These are phyloP conservation scores for Botrytis porri DNA, from an alignment of 2,329 filamentous ascomycete species.

Conservation along the genomic window DNA sequence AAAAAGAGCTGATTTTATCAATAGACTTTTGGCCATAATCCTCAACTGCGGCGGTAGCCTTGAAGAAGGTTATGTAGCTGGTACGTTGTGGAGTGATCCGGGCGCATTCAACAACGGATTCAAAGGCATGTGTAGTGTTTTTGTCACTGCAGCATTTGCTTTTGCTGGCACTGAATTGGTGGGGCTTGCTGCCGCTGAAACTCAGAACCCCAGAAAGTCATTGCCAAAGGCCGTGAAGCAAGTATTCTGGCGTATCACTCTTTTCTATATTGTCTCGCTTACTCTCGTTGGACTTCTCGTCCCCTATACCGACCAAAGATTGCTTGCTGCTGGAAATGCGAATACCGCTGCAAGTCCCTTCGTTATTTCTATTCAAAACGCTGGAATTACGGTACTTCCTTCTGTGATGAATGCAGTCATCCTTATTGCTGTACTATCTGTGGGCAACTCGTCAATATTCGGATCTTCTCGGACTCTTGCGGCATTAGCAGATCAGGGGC, in stretches of 20 bases:
- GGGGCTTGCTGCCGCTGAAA: constrained; percentile 74
- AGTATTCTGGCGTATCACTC: constrained; percentile 88
- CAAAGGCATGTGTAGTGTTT: constrained; percentile 76
- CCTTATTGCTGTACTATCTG: constrained; percentile 82
- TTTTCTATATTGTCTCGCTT: constrained; percentile 86
- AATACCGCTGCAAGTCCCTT: constrained; percentile 82
- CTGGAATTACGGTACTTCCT: constrained; percentile 75
- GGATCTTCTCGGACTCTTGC: constrained; percentile 87
- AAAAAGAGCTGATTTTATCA: background rate
- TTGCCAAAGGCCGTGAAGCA: constrained; percentile 87
- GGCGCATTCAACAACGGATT: constrained; percentile 85
- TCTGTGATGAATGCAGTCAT: constrained; percentile 96
- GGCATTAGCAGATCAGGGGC: constrained; percentile 82
- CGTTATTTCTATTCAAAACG: constrained; percentile 85
- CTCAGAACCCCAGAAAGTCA: constrained; percentile 74
- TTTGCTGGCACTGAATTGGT: constrained; percentile 76
- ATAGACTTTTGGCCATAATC: constrained; percentile 77
- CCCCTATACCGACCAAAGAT: constrained; percentile 62
- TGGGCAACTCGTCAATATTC: constrained; percentile 89
- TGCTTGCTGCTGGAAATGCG: constrained; percentile 57
- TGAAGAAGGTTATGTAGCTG: constrained; percentile 74
- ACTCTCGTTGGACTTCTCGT: constrained; percentile 80
- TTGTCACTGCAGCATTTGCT: constrained; percentile 73
- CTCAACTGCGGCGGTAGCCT: constrained; percentile 80
- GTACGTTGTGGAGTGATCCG: constrained; percentile 70